Conservation (phyloP, 2,329 filamentous ascomycete species). For the Cordyceps javanica region DNA sequence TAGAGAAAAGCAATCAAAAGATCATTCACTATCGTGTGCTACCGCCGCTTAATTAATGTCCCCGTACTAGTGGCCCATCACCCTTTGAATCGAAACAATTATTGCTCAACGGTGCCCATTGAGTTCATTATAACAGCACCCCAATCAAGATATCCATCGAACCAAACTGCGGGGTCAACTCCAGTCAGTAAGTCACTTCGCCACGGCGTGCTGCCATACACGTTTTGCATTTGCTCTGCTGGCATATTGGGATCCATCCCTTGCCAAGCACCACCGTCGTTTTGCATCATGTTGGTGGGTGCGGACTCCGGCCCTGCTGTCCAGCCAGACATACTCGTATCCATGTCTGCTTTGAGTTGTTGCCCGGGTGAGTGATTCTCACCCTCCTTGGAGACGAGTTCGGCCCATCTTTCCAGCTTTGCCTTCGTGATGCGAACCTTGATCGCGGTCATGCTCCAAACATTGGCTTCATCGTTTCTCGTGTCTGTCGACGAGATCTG, state of each 20-base stretch:
- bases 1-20: background rate
- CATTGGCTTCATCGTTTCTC: slow-evolving; percentile 34
- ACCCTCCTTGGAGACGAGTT: slow-evolving; percentile 35
- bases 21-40: background rate
- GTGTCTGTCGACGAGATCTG: slow-evolving; percentile 25
- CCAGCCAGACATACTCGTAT: slow-evolving; percentile 16
- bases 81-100: background rate
- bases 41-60: background rate
- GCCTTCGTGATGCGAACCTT: slow-evolving; percentile 41
- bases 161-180: slow-evolving; percentile 29
- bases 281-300: background rate
- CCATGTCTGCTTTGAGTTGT: slow-evolving; percentile 14
- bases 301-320: background rate
- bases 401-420: slow-evolving; percentile 42
- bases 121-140: slow-evolving; percentile 27
- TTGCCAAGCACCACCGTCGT: slow-evolving; percentile 5
- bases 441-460: slow-evolving; percentile 43
- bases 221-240: slow-evolving; percentile 21
- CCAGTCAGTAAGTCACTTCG: slow-evolving; percentile 27
- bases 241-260: slow-evolving; percentile 17
- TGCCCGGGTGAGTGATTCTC: slow-evolving; percentile 19
- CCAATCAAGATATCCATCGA: slow-evolving; percentile 31
- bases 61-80: background rate
- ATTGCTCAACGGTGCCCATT: slow-evolving; percentile 22
- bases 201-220: slow-evolving; percentile 24